Percentiles rank a stretch among this genome's conserved stretches.
These are phyloP conservation scores for Podaxis sp. DNA, from an alignment of 768 basidiomycete species.

Conservation along the genomic window DNA sequence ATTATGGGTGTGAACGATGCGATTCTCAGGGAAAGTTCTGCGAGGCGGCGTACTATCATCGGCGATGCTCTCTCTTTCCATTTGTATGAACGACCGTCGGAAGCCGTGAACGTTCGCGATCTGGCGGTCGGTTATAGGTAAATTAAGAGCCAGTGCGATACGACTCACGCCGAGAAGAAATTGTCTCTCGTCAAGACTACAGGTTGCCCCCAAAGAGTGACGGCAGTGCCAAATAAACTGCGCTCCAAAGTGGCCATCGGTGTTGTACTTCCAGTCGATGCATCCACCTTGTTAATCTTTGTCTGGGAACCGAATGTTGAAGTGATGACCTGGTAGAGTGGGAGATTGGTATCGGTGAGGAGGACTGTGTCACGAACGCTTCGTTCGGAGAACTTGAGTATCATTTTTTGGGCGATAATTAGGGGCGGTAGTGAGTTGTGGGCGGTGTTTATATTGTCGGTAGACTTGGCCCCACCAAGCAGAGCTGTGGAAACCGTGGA, in stretches of 20 bases:
- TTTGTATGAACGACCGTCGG: background rate
- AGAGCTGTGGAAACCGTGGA: too few species aligned
- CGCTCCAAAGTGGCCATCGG: background rate
- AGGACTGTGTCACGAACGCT: background rate
- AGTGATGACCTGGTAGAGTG: background rate
- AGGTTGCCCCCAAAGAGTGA: background rate
- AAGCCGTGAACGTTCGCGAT: background rate
- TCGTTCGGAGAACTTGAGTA: background rate
- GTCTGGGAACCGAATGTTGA: background rate
- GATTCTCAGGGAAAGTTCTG: background rate
- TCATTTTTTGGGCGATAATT: background rate
- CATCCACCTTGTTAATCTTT: background rate
- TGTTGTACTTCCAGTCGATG: background rate
- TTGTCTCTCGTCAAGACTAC: background rate
- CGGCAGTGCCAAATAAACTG: background rate
- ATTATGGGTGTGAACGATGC: background rate
- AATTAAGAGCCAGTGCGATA: background rate
- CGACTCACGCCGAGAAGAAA: background rate
- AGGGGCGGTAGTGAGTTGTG: background rate
- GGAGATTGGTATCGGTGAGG: background rate
- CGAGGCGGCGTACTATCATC: background rate
- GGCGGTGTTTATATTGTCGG: background rate
- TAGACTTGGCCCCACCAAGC: background rate
- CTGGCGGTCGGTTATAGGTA: background rate
- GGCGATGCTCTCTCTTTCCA: background rate